Percentiles rank a stretch among this genome's conserved stretches.
Conservation (phyloP, 306 rosid genomes). For the Crotalaria pallida region DNA sequence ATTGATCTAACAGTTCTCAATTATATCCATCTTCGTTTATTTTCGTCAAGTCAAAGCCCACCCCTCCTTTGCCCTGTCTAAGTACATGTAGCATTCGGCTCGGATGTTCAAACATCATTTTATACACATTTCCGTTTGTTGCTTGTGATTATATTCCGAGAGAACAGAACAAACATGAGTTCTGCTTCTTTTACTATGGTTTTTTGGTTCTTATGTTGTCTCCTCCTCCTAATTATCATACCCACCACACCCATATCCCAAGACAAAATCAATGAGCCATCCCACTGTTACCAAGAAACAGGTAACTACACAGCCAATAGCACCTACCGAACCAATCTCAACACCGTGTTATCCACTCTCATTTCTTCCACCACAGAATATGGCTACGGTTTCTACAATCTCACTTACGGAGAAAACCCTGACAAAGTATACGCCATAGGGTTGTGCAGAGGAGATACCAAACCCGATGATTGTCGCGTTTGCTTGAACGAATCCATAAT, state of each 20-base stretch:
- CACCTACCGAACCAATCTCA: constrained; percentile 29
- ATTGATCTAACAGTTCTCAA: too few species aligned
- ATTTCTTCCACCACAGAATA: not conserved
- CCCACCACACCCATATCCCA: too few species aligned
- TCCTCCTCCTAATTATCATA: not conserved
- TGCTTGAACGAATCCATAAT: constrained; percentile 17
- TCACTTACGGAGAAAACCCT: constrained; percentile 25
- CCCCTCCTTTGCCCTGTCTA: too few species aligned
- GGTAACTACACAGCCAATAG: constrained; percentile 35
- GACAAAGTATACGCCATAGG: constrained; percentile 25
- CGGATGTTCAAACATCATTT: too few species aligned
- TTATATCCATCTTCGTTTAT: too few species aligned
- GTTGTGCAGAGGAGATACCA: constrained; percentile 40
- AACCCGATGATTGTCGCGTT: not conserved
- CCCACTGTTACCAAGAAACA: not conserved
- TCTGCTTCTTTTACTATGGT: not conserved
- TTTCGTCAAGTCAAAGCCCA: too few species aligned
- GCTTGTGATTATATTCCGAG: not conserved
- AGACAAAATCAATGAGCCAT: too few species aligned
- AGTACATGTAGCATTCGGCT: too few species aligned
- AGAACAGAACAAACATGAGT: not conserved
- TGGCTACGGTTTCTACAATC: constrained; percentile 31
- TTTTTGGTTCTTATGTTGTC: not conserved
- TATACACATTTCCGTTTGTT: too few species aligned
- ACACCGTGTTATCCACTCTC: constrained; percentile 27